Base-by-base conservation (phyloP, 768 basidiomycete genomes). In the Chiua virens region DNA sequence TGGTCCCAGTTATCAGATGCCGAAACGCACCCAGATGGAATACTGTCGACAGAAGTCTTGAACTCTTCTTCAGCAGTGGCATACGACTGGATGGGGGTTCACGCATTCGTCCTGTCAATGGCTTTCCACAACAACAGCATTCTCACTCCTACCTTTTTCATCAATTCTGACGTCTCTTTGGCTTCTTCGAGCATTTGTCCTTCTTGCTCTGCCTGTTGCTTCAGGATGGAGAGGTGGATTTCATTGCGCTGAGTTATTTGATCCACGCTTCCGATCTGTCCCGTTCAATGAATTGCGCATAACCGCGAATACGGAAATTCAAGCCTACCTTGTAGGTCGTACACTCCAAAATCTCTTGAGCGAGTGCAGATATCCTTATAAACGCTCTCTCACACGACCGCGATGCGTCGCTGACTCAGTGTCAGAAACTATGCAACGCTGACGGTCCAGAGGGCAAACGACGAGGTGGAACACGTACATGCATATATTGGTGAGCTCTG, bases 331-430 rank as follows among this genome's bases (percentile, higher is more conserved):
- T 59, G 53, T 52, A 47, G 1, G 58, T 59, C n/a, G 57, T 45
- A 27, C 58, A 59, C 44, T 59, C 58, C 45, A 55, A 37, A 13
- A 59, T 59, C 45, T 59, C 58, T 23, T 59, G 53, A 11, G 58
- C 57, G 3, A 59, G 57, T 4, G 50, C 53, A 15, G 57, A 59
- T 25, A 59, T 48, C 23, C 38, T 39, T 20, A 49, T 11, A 42
- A 59, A 59, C 14, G 47, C 58, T 18, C 43, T 48, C 34, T 55
- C 58, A 37, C 58, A 59, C 11, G 53, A 47, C 14, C 13, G 53
- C 11, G 58, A 59, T 2, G 58, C 58, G 9, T 58, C 53, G 37
- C 58, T 60, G 45, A 3, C 35, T 3, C 28, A 13, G 0, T 10
- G 15, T 57, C 20, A 52, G 34, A 4, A 14, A 36, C 18, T 4